Base-by-base conservation (phyloP, 768 basidiomycete species). In the Pisolithus tinctorius region DNA sequence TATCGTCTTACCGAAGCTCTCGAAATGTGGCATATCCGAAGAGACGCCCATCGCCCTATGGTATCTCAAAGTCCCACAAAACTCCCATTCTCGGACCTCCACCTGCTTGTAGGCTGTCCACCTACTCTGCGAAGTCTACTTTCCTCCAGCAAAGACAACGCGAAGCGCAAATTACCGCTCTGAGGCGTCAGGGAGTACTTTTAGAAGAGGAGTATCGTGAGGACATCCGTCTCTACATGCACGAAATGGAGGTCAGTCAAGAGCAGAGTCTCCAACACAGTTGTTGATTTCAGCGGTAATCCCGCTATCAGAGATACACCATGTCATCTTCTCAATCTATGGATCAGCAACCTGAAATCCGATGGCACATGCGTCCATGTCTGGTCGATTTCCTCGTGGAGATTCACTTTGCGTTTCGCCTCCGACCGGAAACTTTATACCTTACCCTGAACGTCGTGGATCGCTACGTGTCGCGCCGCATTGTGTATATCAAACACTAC, bases 341-440 rank as follows among this genome's bases (percentile, higher is more conserved):
- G 91, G 96, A 99, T 68, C 92, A 94, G 72, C 96, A 99, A 66
- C 95, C 96, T 31, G 96, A 99, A 71, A 93, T 99, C 64, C 80
- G 87, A 61, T 98, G 96, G 96, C 91, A 94, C 71, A 99, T 99
- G 96, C 91, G 96, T 36, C 92, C 92, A 31, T 95, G 90, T 74
- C 84, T 99, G 42, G 92, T 98, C 66, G 96, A 99, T 69, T 99
- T 99, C 71, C 83, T 99, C 65, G 90, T 99, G 65, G 96, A 99
- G 70, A 89, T 98, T 55, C 96, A 99, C 70, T 93, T 95, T 66
- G 93, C 92, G 55, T 95, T 96, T 74, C 88, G 93, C 46, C 83
- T 99, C 48, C 93, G 96, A 40, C 96, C 96, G 10, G 96, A 99
- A 75, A 98, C 96, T 6, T 82, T 99, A 57, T 98, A 98, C 70